Evolutionary conservation across 1,284 basidiomycete genomes (phyloP), one percentile per base, ranked within the genome.

Genomic region (Ganoderma meredithae): DNA sequence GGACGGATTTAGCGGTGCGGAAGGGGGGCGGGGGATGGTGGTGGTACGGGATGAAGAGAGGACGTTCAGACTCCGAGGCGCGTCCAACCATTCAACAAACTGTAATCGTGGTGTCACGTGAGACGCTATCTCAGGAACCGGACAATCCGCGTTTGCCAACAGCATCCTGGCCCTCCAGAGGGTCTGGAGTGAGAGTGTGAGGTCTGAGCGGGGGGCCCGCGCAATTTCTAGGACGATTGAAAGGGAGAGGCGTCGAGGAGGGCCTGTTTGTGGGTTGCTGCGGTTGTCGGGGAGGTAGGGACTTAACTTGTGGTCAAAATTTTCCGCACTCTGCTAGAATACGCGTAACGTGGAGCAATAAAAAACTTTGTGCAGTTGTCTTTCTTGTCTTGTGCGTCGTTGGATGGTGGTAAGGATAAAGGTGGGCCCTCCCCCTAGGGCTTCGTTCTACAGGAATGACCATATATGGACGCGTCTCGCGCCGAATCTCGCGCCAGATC

Each of bases 11-110:
- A 64, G 67, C 65, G 66, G 62, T 67, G 72, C 65, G 74, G 75
- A 71, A 67, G 69, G 72, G 67, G 65, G 72, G 67, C 74, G 76
- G 78, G 73, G 76, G 84, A 82, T 82, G 81, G 79, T 86, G 79
- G 83, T 83, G 82, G 85, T 85, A 80, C 76, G 80, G 79, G 81
- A 80, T 79, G 82, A 81, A 83, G 83, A 82, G 78, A 79, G 72
- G 73, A 67, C 81, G 84, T 85, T 86, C 76, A 86, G 86, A 86
- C 85, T 85, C 84, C 84, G 84, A 85, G 79, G 83, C 82, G 83
- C 83, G 83, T 85, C 82, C 77, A 79, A 75, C 77, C 82, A 82
- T 82, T 85, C 84, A 85, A 86, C 84, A 80, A 81, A 81, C 80
- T 79, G 77, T 81, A 80, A 79, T 80, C 79, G 73, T 73, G 78